Conservation (phyloP, 1,284 basidiomycete genomes). For the Tremellales sp. region DNA sequence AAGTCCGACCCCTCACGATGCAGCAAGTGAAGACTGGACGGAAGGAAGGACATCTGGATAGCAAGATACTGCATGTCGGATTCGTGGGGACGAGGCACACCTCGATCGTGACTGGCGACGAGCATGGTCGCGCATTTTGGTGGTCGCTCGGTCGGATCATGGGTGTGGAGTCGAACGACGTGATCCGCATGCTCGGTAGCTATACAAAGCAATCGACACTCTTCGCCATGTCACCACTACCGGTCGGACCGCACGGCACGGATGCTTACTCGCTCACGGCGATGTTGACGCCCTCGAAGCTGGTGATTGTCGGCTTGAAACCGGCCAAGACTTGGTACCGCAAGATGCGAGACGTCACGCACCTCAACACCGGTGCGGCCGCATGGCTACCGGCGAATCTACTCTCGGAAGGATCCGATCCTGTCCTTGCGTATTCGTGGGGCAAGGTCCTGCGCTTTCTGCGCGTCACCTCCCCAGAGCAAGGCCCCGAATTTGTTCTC, state of each 20-base stretch:
- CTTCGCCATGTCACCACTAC: constrained; percentile 74
- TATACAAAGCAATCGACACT: constrained; percentile 66
- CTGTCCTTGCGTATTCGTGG: constrained; percentile 79
- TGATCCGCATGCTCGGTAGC: constrained; percentile 85
- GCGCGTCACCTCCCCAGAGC: constrained; percentile 51
- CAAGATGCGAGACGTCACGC: constrained; percentile 56
- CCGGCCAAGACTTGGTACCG: constrained; percentile 95
- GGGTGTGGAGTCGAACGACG: constrained; percentile 92
- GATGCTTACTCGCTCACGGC: constrained; percentile 83
- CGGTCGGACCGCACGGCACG: constrained; percentile 75
- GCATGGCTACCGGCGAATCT: constrained; percentile 60
- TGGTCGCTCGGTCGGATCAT: constrained; percentile 92
- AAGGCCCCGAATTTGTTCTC: constrained; percentile 41
- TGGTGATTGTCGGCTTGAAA: constrained; percentile 89
- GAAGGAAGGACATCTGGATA: constrained; percentile 85
- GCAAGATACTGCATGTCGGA: constrained; percentile 76
- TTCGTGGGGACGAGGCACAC: constrained; percentile 95
- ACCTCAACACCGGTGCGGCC: constrained; percentile 51
- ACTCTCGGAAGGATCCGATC: constrained; percentile 44
- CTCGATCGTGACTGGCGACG: constrained; percentile 86
- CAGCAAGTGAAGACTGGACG: constrained; percentile 66
- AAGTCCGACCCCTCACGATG: constrained; percentile 29
- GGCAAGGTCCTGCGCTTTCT: constrained; percentile 63
- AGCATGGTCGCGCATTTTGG: constrained; percentile 88
- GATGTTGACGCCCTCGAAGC: constrained; percentile 80